These are phyloP conservation scores for Fusarium sp. DNA, from an alignment of 2,329 filamentous ascomycete species.

Conservation along the genomic window DNA sequence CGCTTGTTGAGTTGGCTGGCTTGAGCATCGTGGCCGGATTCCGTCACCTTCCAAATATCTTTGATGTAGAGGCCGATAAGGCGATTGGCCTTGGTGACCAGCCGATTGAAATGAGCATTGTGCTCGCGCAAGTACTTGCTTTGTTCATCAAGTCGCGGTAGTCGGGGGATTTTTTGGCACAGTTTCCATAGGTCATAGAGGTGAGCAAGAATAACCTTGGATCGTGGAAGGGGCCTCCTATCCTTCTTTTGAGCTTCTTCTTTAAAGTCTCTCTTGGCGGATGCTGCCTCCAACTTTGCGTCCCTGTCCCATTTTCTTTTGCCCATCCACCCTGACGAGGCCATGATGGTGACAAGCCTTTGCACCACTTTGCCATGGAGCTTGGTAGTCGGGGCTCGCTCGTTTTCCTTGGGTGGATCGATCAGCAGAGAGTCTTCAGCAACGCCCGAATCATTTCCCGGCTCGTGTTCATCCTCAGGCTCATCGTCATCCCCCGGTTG, in stretches of 20 bases:
- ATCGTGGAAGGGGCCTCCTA: neutral
- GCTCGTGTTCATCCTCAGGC: neutral
- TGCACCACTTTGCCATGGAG: conserved; percentile 16
- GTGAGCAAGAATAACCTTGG: conserved; percentile 19
- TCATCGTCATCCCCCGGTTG: neutral
- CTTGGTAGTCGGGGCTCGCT: neutral
- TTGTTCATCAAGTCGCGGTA: conserved; percentile 20
- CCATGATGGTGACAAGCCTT: conserved; percentile 14
- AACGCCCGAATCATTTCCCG: neutral
- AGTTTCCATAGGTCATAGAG: conserved; percentile 24
- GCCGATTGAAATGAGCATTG: neutral
- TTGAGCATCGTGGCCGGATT: neutral
- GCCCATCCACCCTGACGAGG: conserved; percentile 13
- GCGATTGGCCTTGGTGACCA: conserved; percentile 16
- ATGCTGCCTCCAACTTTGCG: neutral
- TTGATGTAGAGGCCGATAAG: conserved; percentile 13
- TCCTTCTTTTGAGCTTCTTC: neutral
- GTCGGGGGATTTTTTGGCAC: conserved; percentile 26
- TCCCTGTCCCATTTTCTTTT: conserved; percentile 20
- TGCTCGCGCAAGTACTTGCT: conserved; percentile 21
- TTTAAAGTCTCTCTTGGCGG: neutral
- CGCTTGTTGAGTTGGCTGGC: neutral
- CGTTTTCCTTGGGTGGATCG: conserved; percentile 12
- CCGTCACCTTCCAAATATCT: conserved; percentile 9
- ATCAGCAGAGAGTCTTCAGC: conserved; percentile 35